These are phyloP conservation scores for Fusarium sp. DNA, from an alignment of 2,329 filamentous ascomycete species.

Conservation along the genomic window DNA sequence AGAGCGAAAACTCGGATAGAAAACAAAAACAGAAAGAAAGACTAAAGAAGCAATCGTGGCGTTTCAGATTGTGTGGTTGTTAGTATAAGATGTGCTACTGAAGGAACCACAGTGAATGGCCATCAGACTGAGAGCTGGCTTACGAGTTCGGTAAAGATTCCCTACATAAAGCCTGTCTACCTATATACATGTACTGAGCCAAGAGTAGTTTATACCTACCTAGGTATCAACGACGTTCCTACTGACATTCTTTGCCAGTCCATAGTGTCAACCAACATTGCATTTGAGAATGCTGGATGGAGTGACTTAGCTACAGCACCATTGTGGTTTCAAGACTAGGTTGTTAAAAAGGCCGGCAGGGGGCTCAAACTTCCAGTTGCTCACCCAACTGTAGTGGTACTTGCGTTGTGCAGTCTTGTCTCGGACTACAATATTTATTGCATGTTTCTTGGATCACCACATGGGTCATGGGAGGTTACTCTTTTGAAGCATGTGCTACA, in stretches of 20 bases:
- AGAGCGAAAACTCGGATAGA: constrained; percentile 12
- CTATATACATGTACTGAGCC: too few relatives aligned
- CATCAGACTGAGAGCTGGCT: not conserved
- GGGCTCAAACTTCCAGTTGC: not conserved
- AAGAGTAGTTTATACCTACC: too few relatives aligned
- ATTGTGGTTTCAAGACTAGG: too few relatives aligned
- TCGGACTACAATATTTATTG: not conserved
- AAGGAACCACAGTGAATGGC: not conserved
- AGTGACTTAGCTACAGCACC: too few relatives aligned
- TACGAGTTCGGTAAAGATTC: too few relatives aligned
- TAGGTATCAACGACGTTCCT: too few relatives aligned
- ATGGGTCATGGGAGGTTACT: not conserved
- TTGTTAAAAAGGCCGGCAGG: too few relatives aligned
- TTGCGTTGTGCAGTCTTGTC: constrained; percentile 5
- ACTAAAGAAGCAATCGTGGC: constrained; percentile 6
- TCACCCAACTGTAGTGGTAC: not conserved
- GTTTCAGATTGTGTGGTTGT: not conserved
- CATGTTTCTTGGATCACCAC: not conserved
- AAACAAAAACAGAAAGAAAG: constrained; percentile 8
- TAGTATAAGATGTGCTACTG: not conserved
- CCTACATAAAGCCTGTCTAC: too few relatives aligned
- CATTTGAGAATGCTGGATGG: too few relatives aligned
- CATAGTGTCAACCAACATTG: too few relatives aligned
- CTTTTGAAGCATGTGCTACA: not conserved
- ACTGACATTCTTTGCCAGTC: too few relatives aligned